These are phyloP conservation scores for Dujonia santamariae DNA, from an alignment of 1,139 yeast species.

Conservation along the genomic window DNA sequence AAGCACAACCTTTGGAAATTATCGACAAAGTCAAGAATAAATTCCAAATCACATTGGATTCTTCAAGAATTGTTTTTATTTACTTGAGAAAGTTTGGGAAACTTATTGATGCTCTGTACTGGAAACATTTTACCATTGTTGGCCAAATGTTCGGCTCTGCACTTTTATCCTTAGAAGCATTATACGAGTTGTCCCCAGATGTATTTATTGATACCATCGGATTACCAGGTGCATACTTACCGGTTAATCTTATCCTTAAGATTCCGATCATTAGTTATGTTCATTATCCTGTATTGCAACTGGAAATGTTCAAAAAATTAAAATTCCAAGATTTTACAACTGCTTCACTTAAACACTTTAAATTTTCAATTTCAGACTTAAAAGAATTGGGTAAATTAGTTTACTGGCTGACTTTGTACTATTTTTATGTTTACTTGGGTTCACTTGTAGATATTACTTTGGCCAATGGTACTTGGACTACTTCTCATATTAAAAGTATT, in stretches of 20 bases:
- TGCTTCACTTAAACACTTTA: slow-evolving; percentile 15
- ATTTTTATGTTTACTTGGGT: slow-evolving; percentile 66
- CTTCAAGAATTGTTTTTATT: slow-evolving; percentile 63
- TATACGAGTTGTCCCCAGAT: slow-evolving; percentile 72
- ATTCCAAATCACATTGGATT: slow-evolving; percentile 60
- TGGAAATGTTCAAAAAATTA: slow-evolving; percentile 74
- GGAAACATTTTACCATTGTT: slow-evolving; percentile 77
- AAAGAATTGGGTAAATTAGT: slow-evolving; percentile 43
- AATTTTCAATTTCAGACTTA: slow-evolving; percentile 16
- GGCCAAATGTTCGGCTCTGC: slow-evolving; percentile 88
- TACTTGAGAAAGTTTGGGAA: slow-evolving; percentile 57
- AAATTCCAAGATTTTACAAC: slow-evolving; percentile 26
- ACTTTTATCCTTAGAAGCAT: slow-evolving; percentile 67
- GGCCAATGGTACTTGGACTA: slow-evolving; percentile 92
- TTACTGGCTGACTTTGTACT: slow-evolving; percentile 71
- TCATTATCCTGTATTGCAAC: slow-evolving; percentile 89
- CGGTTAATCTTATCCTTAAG: slow-evolving; percentile 50
- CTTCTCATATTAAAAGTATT: slow-evolving; percentile 59
- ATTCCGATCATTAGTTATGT: slow-evolving; percentile 84
- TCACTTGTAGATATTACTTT: slow-evolving; percentile 61
- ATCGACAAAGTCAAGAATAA: slow-evolving; percentile 56
- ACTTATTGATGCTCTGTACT: slow-evolving; percentile 66
- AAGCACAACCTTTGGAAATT: slow-evolving; percentile 51
- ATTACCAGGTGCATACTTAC: slow-evolving; percentile 72
- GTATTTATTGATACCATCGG: slow-evolving; percentile 96